Conservation (phyloP, 768 basidiomycete genomes). For the Mrakia gelida region DNA sequence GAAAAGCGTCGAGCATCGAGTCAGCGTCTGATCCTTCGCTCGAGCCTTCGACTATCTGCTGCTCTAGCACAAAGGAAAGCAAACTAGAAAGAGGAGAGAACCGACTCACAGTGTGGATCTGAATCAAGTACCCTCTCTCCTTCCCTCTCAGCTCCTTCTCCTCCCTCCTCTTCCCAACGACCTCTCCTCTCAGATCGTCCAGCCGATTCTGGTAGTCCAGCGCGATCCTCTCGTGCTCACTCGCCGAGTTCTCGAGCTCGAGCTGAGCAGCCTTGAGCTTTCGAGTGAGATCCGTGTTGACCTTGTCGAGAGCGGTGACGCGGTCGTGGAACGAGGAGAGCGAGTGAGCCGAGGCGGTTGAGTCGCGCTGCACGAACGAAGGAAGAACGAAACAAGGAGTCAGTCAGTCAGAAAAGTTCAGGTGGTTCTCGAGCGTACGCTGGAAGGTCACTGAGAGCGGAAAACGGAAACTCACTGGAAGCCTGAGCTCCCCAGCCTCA, state of each 20-base stretch:
- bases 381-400: neutral
- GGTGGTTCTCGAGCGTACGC: neutral
- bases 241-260: slow-evolving; percentile 26
- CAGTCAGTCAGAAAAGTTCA: neutral
- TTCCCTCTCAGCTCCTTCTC: slow-evolving; percentile 28
- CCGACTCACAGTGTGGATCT: slow-evolving; percentile 24
- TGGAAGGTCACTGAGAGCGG: neutral
- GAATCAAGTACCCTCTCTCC: slow-evolving; percentile 13
- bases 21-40: neutral
- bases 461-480: neutral
- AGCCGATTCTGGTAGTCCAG: slow-evolving; percentile 18
- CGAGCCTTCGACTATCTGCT: neutral
- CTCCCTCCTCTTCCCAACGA: slow-evolving; percentile 12
- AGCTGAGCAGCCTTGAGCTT: slow-evolving; percentile 17
- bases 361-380: slow-evolving; percentile 3
- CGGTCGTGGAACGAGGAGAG: slow-evolving; percentile 22
- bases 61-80: too few species aligned
- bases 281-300: slow-evolving; percentile 23
- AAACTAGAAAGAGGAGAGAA: neutral
- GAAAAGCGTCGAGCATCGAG: neutral
- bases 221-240: slow-evolving; percentile 20
- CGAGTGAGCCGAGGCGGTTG: slow-evolving; percentile 1
- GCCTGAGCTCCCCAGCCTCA: neutral
- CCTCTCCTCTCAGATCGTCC: slow-evolving; percentile 23
- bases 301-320: neutral